Base-by-base conservation (phyloP, 1,284 basidiomycete genomes). In the Trametes sp. region DNA sequence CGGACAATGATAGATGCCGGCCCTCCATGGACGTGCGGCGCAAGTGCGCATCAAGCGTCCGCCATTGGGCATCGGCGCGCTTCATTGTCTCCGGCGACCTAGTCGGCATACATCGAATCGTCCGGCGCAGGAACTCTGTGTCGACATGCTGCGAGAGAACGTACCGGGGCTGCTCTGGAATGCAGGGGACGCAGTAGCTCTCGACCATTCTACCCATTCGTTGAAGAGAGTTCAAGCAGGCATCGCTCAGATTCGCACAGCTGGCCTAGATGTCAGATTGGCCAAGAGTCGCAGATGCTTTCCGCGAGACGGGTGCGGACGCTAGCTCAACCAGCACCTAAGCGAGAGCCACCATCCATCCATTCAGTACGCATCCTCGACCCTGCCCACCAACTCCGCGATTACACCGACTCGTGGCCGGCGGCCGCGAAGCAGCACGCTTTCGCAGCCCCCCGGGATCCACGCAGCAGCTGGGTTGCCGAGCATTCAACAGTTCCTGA, bases 1-100 rank as follows among this genome's bases (percentile, higher is more conserved):
- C 58, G 52, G 52, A 26, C 59, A 54, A 16, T 60, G 59, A 60
- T 54, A 50, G 52, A 54, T 60, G 45, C 45, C 59, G 59, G 52
- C 24, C 24, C 10, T 21, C 35, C n/a, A 24, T 52, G 21, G 52
- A 21, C 52, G 36, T 49, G 59, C 59, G 59, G 59, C 23, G 59
- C 6, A 38, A 60, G 45, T 54, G 59, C 59, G 59, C 52, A 60
- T 50, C 59, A 44, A 33, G 26, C 29, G 14, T n/a, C 26, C 21
- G 6, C 59, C 36, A 24, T n/a, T 50, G 46, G 59, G 23, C 33
- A 54, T 24, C 28, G 46, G 36, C 52, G 38, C 45, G 52, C 46
- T 60, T 50, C 35, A 28, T 38, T 14, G 45, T 31, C 28, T 35
- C 52, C 52, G 52, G 53, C 35, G 24, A 48, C 59, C 45, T 26